phyloP scores from a whole-genome alignment of 805 yeast genomes.

The Ogataea trehaloabstinens region DNA sequence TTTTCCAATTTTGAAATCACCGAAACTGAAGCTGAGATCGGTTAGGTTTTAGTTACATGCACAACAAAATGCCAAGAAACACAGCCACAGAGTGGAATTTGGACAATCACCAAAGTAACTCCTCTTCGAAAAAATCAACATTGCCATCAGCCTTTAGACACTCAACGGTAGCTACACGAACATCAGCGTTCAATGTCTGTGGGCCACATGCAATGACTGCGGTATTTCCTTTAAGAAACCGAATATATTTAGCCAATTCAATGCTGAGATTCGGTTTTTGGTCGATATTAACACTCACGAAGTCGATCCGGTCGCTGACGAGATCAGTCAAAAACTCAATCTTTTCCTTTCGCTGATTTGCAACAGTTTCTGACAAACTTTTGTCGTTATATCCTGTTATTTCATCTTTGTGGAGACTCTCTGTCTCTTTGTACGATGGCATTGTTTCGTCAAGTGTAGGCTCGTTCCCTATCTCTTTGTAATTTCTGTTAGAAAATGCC shows the following conservation, averaged over 20 bases:
- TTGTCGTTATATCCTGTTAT: background rate
- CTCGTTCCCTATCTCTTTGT: background rate
- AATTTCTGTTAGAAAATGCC: background rate
- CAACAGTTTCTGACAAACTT: background rate
- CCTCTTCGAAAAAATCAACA: constrained; percentile 39
- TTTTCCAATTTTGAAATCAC: too few relatives aligned
- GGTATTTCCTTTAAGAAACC: constrained; percentile 21
- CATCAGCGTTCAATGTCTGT: constrained; percentile 30
- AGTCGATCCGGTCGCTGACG: constrained; percentile 14
- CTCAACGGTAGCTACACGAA: constrained; percentile 31
- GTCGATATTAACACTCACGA: constrained; percentile 23
- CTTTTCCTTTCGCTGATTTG: constrained; percentile 13
- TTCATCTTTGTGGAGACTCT: background rate
- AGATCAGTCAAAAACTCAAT: constrained; percentile 17
- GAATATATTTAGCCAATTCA: constrained; percentile 20
- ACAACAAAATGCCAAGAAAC: too few relatives aligned
- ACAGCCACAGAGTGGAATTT: too few relatives aligned
- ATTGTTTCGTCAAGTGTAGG: background rate
- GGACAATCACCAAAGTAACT: constrained; percentile 32
- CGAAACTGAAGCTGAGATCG: too few relatives aligned
- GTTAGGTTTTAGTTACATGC: too few relatives aligned
- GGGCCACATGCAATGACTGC: constrained; percentile 40
- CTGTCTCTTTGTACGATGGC: background rate
- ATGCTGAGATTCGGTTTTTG: constrained; percentile 25
- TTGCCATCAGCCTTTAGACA: constrained; percentile 25